phyloP scores from a whole-genome alignment of 2,329 filamentous ascomycete genomes.

The Didymella pomorum region DNA sequence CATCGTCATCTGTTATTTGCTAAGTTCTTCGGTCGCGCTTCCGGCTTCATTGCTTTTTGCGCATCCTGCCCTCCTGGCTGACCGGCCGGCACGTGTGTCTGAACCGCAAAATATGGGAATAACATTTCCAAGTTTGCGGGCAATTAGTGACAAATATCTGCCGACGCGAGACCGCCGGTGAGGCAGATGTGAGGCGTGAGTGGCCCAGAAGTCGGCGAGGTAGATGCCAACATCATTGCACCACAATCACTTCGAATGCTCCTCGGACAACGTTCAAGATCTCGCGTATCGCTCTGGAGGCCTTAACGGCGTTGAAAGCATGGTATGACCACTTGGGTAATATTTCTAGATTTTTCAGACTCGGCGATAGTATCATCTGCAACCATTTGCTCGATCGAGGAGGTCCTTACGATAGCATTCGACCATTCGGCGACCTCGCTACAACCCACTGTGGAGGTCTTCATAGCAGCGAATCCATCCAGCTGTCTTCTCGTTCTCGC shows the following conservation, averaged over 20 bases:
- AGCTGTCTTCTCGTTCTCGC: not conserved
- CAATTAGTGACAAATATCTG: slow-evolving; percentile 2
- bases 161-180: slow-evolving; percentile 7
- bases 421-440: no score
- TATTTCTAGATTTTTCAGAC: no score
- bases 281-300: not conserved
- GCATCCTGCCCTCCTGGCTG: slow-evolving; percentile 7
- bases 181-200: slow-evolving; percentile 1
- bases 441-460: not conserved
- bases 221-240: not conserved
- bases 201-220: slow-evolving; percentile 5
- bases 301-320: not conserved
- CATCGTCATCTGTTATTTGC: not conserved
- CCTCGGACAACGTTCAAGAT: not conserved
- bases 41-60: slow-evolving; percentile 15
- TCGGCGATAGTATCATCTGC: no score
- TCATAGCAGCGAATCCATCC: not conserved
- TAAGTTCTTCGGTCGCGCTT: slow-evolving; percentile 6
- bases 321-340: not conserved
- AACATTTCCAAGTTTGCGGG: not conserved
- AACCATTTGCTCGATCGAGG: not conserved
- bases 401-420: not conserved
- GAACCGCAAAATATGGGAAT: not conserved
- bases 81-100: slow-evolving; percentile 5
- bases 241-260: not conserved